Percentiles rank a stretch among this genome's conserved stretches.
These are phyloP conservation scores for Diospyros lotus DNA, from an alignment of 148 eudicot species.

Conservation along the genomic window DNA sequence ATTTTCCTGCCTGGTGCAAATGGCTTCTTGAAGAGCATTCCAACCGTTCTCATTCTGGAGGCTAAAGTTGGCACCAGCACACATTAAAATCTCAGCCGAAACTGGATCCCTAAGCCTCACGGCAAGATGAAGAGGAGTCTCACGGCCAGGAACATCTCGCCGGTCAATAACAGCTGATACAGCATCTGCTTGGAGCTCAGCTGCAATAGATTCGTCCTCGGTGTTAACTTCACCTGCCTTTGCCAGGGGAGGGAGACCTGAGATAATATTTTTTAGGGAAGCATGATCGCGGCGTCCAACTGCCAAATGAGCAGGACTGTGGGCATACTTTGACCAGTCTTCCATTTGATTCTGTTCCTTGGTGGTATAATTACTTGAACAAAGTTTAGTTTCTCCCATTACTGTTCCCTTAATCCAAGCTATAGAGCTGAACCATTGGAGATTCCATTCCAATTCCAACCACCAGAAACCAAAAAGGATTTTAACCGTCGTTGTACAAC, in stretches of 20 bases:
- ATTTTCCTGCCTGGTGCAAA: slow-evolving; percentile 74
- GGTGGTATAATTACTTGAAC: slow-evolving; percentile 5
- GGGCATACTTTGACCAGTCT: slow-evolving; percentile 66
- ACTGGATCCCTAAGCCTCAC: slow-evolving; percentile 68
- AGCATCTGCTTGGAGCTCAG: slow-evolving; percentile 73
- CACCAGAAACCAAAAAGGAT: background rate
- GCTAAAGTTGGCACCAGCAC: slow-evolving; percentile 94
- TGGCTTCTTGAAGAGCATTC: slow-evolving; percentile 95
- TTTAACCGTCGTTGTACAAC: background rate
- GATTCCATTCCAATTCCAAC: background rate
- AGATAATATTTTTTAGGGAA: slow-evolving; percentile 42
- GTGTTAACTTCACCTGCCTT: slow-evolving; percentile 79
- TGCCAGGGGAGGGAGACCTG: slow-evolving; percentile 58
- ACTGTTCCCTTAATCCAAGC: slow-evolving; percentile 4
- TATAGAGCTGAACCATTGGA: background rate
- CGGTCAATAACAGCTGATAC: slow-evolving; percentile 64
- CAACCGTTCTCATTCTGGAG: slow-evolving; percentile 95
- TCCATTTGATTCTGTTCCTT: slow-evolving; percentile 41
- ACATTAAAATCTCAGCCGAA: slow-evolving; percentile 75
- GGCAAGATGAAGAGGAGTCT: slow-evolving; percentile 85
- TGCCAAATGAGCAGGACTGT: slow-evolving; percentile 78
- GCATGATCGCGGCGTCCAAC: slow-evolving; percentile 62
- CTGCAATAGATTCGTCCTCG: slow-evolving; percentile 71
- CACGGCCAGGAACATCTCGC: slow-evolving; percentile 86
- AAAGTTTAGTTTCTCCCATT: slow-evolving; percentile 25